These are phyloP conservation scores for Solanum medicagineum DNA, from an alignment of 257 asterid species.

Conservation along the genomic window DNA sequence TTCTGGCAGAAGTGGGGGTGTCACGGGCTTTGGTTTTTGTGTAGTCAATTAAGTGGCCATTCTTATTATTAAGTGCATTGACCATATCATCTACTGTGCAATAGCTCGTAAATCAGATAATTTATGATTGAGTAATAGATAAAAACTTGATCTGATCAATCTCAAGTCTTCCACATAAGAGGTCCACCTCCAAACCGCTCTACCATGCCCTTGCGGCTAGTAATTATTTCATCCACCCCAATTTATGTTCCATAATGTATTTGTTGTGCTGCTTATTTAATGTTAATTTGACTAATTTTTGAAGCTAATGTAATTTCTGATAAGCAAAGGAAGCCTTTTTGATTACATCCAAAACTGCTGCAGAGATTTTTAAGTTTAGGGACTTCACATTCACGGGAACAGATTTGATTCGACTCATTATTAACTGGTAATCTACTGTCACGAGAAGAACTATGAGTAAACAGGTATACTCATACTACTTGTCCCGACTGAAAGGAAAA, in stretches of 20 bases:
- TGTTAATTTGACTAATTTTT: neutral
- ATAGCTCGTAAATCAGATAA: neutral
- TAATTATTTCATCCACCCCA: no score
- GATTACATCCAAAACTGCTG: neutral
- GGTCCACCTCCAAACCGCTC: no score
- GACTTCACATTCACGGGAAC: neutral
- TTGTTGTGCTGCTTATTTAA: neutral
- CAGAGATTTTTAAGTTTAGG: neutral
- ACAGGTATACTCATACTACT: neutral
- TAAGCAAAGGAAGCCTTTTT: neutral
- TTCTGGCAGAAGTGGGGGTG: neutral
- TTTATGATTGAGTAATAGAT: neutral
- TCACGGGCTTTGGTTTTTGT: conserved; percentile 19
- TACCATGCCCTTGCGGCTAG: no score
- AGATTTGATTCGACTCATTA: neutral
- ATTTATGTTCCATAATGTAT: no score
- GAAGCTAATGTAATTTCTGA: neutral
- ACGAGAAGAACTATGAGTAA: neutral
- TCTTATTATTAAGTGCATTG: neutral
- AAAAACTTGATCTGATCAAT: no score
- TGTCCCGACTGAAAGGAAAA: no score
- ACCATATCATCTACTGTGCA: neutral
- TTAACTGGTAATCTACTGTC: neutral
- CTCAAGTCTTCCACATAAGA: no score
- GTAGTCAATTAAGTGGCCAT: neutral